phyloP scores from a whole-genome alignment of 164 flowering plant genomes.

The Magnolia changhungtana region DNA sequence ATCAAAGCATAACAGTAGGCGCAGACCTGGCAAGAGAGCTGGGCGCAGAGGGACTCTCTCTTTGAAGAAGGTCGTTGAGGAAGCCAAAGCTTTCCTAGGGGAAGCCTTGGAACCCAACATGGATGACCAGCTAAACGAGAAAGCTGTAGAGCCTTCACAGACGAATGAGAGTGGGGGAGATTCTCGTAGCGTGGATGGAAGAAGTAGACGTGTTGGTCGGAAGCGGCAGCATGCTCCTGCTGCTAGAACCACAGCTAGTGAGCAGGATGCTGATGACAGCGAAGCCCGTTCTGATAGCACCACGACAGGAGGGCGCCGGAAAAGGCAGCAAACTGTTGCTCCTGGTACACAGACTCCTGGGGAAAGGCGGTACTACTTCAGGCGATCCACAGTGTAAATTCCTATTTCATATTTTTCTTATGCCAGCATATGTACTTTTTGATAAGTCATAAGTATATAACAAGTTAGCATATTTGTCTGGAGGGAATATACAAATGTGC shows the following conservation, averaged over 20 bases:
- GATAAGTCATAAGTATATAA: too few relatives aligned
- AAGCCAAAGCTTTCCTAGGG: constrained; percentile 50
- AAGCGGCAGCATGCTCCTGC: constrained; percentile 45
- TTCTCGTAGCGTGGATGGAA: constrained; percentile 27
- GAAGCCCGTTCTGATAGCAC: constrained; percentile 66
- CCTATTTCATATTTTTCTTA: not conserved
- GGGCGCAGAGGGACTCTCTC: constrained; percentile 46
- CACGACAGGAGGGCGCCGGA: constrained; percentile 52
- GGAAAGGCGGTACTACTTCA: constrained; percentile 69
- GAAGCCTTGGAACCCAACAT: constrained; percentile 25
- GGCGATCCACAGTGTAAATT: constrained; percentile 67
- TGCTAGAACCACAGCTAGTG: constrained; percentile 29
- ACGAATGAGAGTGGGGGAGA: constrained; percentile 35
- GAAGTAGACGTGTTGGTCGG: constrained; percentile 22
- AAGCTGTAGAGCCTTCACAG: constrained; percentile 23
- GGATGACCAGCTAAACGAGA: constrained; percentile 20
- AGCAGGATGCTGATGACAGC: constrained; percentile 48
- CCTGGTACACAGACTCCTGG: constrained; percentile 48
- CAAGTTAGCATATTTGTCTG: too few relatives aligned
- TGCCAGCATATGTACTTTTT: not conserved
- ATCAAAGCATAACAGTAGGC: constrained; percentile 4
- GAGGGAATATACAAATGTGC: too few relatives aligned
- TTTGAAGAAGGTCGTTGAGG: constrained; percentile 62
- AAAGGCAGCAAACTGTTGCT: constrained; percentile 56
- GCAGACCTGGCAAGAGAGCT: constrained; percentile 31